A percentile compares a stretch with the other conserved stretches of the same genome.
Conservation (phyloP, 129 eudicot species). For the Solidago caesia region DNA sequence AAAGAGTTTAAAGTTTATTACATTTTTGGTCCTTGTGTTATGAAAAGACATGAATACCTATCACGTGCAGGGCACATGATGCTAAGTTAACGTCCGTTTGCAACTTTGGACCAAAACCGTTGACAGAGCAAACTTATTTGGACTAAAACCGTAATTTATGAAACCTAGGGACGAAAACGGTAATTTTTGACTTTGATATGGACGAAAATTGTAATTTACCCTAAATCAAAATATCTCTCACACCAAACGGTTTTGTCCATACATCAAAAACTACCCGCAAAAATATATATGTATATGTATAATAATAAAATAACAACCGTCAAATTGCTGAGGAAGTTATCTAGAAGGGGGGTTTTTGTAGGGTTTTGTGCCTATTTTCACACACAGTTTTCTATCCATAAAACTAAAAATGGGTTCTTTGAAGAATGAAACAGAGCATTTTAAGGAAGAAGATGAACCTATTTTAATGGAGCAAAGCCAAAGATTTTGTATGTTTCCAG, state of each 20-base stretch:
- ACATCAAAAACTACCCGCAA: conserved; percentile 5
- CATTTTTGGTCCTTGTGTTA: too few species aligned
- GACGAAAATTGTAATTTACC: too few species aligned
- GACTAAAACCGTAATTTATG: too few species aligned
- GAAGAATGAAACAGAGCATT: conserved; percentile 39
- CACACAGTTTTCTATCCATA: conserved; percentile 23
- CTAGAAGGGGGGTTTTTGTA: conserved; percentile 44
- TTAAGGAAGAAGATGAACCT: conserved; percentile 40
- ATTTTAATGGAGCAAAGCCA: conserved; percentile 56
- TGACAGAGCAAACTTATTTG: too few species aligned
- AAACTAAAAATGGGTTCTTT: conserved; percentile 50
- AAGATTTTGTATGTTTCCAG: conserved; percentile 83
- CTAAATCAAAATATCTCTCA: too few species aligned
- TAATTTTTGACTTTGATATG: too few species aligned
- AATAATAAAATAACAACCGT: conserved; percentile 1
- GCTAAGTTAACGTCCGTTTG: too few species aligned
- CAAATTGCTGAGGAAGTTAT: conserved; percentile 6
- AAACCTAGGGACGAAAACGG: too few species aligned
- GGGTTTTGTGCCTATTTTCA: conserved; percentile 38
- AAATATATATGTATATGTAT: background rate
- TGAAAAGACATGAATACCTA: too few species aligned
- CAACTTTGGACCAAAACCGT: too few species aligned
- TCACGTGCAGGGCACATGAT: too few species aligned
- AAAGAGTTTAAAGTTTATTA: too few species aligned
- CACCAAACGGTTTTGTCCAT: background rate